Evolutionary conservation across 108 stramenopile species (phyloP).

Genomic region (Nitzschia sp.): DNA sequence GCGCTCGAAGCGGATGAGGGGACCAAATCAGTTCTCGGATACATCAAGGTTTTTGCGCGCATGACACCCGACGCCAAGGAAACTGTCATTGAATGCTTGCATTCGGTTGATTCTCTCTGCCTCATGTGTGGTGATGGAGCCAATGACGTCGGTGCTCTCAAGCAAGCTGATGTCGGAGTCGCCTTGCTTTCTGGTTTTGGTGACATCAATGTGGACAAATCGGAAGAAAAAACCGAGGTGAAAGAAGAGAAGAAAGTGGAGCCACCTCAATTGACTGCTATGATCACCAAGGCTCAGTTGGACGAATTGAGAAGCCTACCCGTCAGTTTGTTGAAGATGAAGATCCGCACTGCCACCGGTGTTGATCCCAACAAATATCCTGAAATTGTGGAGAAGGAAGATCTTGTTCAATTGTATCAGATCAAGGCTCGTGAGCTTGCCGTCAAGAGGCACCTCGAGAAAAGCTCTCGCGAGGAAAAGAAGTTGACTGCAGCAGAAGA

Average conservation of each 20-base stretch:
- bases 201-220: constrained; percentile 83
- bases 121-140: constrained; percentile 98
- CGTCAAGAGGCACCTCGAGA: constrained; percentile 54
- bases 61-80: constrained; percentile 98
- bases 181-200: constrained; percentile 93
- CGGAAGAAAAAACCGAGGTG: constrained; percentile 22
- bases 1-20: constrained; percentile 75
- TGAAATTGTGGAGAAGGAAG: constrained; percentile 77
- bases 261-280: constrained; percentile 56
- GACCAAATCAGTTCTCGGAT: constrained; percentile 65
- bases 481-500: constrained; percentile 60
- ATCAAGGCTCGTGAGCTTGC: constrained; percentile 77
- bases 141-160: constrained; percentile 92
- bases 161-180: constrained; percentile 92
- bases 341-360: constrained; percentile 57
- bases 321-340: constrained; percentile 56
- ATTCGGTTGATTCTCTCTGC: constrained; percentile 77
- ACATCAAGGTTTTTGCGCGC: constrained; percentile 92
- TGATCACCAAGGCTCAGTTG: constrained; percentile 62
- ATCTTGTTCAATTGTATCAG: constrained; percentile 75
- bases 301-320: constrained; percentile 54
- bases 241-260: constrained; percentile 62
- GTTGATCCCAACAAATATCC: constrained; percentile 82
- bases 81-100: constrained; percentile 86
- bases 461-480: constrained; percentile 48